Percentiles rank a stretch among this genome's conserved stretches.
phyloP scores from a whole-genome alignment of 805 yeast species.

The Myxozyma udenii region DNA sequence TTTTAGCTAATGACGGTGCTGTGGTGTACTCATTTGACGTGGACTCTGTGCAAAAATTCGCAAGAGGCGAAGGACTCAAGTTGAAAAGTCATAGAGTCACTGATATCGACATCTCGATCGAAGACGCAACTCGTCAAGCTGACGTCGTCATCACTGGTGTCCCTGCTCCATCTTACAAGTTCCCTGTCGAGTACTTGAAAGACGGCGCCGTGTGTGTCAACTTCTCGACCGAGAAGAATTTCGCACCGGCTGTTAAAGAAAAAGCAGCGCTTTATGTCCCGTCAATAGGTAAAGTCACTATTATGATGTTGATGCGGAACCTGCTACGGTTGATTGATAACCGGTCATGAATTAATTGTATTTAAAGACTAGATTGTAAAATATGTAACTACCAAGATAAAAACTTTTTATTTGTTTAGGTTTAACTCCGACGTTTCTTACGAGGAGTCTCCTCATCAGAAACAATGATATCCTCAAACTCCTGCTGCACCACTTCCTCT shows the following conservation, averaged over 20 bases:
- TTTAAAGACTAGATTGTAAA: not conserved
- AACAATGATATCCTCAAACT: slow-evolving; percentile 17
- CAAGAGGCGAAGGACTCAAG: slow-evolving; percentile 87
- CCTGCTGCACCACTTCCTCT: slow-evolving; percentile 42
- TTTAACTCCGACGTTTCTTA: slow-evolving; percentile 5
- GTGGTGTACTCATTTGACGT: slow-evolving; percentile 89
- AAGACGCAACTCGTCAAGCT: slow-evolving; percentile 65
- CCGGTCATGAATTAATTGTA: slow-evolving; percentile 12
- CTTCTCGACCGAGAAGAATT: slow-evolving; percentile 86
- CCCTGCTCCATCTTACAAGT: slow-evolving; percentile 77
- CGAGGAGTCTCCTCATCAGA: slow-evolving; percentile 30
- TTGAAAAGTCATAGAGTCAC: slow-evolving; percentile 78
- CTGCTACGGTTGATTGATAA: slow-evolving; percentile 77
- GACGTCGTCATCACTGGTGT: slow-evolving; percentile 97
- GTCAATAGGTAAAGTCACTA: slow-evolving; percentile 93
- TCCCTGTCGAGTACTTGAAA: slow-evolving; percentile 74
- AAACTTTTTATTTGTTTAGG: not conserved
- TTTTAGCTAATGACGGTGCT: slow-evolving; percentile 96
- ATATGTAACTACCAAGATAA: not conserved
- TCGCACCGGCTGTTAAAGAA: slow-evolving; percentile 69
- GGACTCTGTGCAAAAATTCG: slow-evolving; percentile 82
- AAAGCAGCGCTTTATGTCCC: slow-evolving; percentile 93
- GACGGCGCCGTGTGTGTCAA: slow-evolving; percentile 90
- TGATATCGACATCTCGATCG: slow-evolving; percentile 52
- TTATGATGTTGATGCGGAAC: slow-evolving; percentile 89